A percentile compares a stretch with the other conserved stretches of the same genome.
phyloP scores from a whole-genome alignment of 768 basidiomycete genomes.

The Hygrophorus pudorinus region DNA sequence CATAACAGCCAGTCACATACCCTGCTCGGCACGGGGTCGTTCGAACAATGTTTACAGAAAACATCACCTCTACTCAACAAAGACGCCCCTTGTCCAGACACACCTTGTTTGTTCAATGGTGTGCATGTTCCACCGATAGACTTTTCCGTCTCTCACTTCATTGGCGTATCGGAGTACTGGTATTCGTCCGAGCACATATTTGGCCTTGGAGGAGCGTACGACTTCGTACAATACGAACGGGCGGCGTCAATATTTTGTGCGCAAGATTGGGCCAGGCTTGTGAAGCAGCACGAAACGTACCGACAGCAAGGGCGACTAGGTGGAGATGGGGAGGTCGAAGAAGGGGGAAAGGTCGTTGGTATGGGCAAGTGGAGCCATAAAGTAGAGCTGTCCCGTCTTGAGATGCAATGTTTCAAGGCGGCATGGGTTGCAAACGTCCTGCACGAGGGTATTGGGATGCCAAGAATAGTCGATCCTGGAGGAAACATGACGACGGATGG shows the following conservation, averaged over 20 bases:
- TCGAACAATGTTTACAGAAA: constrained; percentile 67
- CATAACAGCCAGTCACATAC: constrained; percentile 46
- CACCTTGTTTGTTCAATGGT: constrained; percentile 90
- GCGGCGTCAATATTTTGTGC: constrained; percentile 83
- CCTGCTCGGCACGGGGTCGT: constrained; percentile 82
- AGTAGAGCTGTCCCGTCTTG: constrained; percentile 75
- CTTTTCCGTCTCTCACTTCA: constrained; percentile 87
- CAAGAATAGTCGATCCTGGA: constrained; percentile 77
- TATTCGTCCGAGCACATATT: constrained; percentile 98
- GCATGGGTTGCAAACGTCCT: constrained; percentile 96
- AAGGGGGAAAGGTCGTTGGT: constrained; percentile 50
- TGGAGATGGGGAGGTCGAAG: constrained; percentile 56
- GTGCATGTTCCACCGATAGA: constrained; percentile 91
- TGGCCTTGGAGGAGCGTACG: constrained; percentile 88
- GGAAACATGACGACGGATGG: constrained; percentile 67
- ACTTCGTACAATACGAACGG: constrained; percentile 92
- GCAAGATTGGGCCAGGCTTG: constrained; percentile 68
- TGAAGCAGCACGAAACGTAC: constrained; percentile 53
- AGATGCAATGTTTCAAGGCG: constrained; percentile 99
- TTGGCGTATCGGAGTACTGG: constrained; percentile 98
- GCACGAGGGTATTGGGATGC: constrained; percentile 93
- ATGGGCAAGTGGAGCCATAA: constrained; percentile 60
- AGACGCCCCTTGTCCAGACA: constrained; percentile 67
- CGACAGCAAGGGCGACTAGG: constrained; percentile 37
- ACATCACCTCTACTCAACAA: constrained; percentile 81